These are phyloP conservation scores for Paecilomyces sp. DNA, from an alignment of 2,329 filamentous ascomycete genomes.

Conservation along the genomic window DNA sequence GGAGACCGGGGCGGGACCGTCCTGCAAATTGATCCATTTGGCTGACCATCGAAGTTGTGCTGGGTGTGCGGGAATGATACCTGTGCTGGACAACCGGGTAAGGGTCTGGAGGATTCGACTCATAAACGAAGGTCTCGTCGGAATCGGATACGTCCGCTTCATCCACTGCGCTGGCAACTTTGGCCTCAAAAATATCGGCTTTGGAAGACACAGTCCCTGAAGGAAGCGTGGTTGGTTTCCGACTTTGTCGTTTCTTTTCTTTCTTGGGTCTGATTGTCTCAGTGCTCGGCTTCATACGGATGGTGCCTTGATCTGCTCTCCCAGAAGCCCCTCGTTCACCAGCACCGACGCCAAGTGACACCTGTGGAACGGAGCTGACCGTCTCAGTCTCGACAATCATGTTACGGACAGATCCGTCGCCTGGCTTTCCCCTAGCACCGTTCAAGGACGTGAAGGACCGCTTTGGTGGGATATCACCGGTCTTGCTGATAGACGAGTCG, in stretches of 20 bases:
- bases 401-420: constrained; percentile 70
- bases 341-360: constrained; percentile 59
- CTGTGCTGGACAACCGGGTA: constrained; percentile 55
- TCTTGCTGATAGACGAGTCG: constrained; percentile 31
- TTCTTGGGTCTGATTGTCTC: constrained; percentile 94
- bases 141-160: constrained; percentile 95
- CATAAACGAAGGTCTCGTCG: constrained; percentile 97
- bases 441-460: constrained; percentile 62
- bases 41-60: constrained; percentile 68
- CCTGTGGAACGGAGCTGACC: constrained; percentile 81
- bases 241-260: constrained; percentile 72
- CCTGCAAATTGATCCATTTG: constrained; percentile 39
- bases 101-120: constrained; percentile 76
- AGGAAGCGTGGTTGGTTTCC: constrained; percentile 60
- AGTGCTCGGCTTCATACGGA: constrained; percentile 82
- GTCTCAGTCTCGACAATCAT: constrained; percentile 99
- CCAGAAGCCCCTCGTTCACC: constrained; percentile 52
- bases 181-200: constrained; percentile 96
- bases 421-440: constrained; percentile 57
- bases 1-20: constrained; percentile 57
- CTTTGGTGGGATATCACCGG: constrained; percentile 52
- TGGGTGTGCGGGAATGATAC: constrained; percentile 91
- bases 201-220: constrained; percentile 68
- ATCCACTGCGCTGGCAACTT: constrained; percentile 91
- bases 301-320: constrained; percentile 59